Evolutionary conservation across 2,329 filamentous ascomycete species (phyloP), one percentile per base, ranked within the genome.

Genomic region (Triangularia setosa): DNA sequence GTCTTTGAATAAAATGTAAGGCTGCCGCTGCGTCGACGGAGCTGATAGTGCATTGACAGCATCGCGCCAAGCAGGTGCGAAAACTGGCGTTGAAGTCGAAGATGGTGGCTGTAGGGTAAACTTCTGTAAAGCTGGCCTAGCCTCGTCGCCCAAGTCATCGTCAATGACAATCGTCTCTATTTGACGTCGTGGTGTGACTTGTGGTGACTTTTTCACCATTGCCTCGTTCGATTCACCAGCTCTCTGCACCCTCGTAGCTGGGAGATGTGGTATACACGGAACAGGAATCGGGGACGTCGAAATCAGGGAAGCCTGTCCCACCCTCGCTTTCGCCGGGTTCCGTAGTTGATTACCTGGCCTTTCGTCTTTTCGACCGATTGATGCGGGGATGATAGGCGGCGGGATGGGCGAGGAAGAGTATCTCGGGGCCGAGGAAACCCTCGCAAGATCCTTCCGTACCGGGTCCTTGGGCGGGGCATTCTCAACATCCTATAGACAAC

Each of bases 1-100:
- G n/a, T 68, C 61, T 2, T 64, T 62, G 0, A 64, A 64, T 4
- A 66, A 53, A 0, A 70, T 27, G 14, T 76, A 77, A 0, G 75
- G 75, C 0, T 69, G 71, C 12, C 58, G 60, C 8, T 33, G 8
- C 16, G 11, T 5, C n/a, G 27, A 65, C 30, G 4, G 23, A 2
- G 14, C 16, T 16, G 14, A n/a, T 55, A 12, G 24, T 2, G 23
- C 23, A 6, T 11, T 16, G 16, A 27, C n/a, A 21, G 55, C 24
- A 30, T 21, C 12, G 8, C 40, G 40, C 40, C 40, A 30, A 18
- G 3, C 21, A 14, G 55, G 27, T 6, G 55, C 27, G 18, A 30
- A 30, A 1, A 23, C 25, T 18, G 16, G 6, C 24, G 28, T 25
- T 12, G 11, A 7, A 24, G 21, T 16, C 27, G n/a, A 12, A 14